Conservation (phyloP, 1,139 yeast genomes). For the Sugiyamaella xylanicola region DNA sequence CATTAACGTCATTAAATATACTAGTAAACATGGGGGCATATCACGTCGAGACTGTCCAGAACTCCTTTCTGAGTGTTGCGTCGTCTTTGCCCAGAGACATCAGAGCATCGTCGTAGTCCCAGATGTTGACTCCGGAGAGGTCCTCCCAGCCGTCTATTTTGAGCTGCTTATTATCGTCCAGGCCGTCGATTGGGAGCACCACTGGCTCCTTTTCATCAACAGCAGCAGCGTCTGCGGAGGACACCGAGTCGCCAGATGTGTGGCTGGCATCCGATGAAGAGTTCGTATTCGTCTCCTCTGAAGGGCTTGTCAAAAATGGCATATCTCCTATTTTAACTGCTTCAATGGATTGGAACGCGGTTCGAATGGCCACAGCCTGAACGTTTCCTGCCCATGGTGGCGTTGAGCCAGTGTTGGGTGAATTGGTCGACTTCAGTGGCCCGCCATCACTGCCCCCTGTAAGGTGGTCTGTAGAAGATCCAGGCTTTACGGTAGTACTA, state of each 20-base stretch:
- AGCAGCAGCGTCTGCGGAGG: slow-evolving; percentile 5
- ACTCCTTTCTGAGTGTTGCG: slow-evolving; percentile 31
- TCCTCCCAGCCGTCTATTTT: slow-evolving; percentile 29
- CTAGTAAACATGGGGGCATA: neutral
- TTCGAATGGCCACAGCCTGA: slow-evolving; percentile 35
- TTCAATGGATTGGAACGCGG: slow-evolving; percentile 36
- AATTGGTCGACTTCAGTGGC: slow-evolving; percentile 13
- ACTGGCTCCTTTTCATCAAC: slow-evolving; percentile 8
- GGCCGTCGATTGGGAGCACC: slow-evolving; percentile 24
- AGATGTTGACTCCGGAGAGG: slow-evolving; percentile 26
- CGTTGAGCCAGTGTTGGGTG: slow-evolving; percentile 20
- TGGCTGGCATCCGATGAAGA: slow-evolving; percentile 1
- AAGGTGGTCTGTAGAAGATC: slow-evolving; percentile 21
- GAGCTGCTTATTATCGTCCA: slow-evolving; percentile 21
- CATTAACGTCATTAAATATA: slow-evolving; percentile 1
- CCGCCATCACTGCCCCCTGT: slow-evolving; percentile 26
- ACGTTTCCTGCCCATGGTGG: slow-evolving; percentile 38
- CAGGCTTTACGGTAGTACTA: slow-evolving; percentile 12
- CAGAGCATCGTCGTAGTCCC: slow-evolving; percentile 36
- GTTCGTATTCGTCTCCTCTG: slow-evolving; percentile 27
- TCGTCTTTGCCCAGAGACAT: slow-evolving; percentile 32
- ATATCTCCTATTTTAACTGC: slow-evolving; percentile 34
- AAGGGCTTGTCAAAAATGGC: slow-evolving; percentile 36
- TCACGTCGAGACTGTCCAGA: slow-evolving; percentile 34
- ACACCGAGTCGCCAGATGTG: slow-evolving; percentile 12